Conservation (phyloP, 768 basidiomycete species). For the Rhodotorula paludigena region DNA sequence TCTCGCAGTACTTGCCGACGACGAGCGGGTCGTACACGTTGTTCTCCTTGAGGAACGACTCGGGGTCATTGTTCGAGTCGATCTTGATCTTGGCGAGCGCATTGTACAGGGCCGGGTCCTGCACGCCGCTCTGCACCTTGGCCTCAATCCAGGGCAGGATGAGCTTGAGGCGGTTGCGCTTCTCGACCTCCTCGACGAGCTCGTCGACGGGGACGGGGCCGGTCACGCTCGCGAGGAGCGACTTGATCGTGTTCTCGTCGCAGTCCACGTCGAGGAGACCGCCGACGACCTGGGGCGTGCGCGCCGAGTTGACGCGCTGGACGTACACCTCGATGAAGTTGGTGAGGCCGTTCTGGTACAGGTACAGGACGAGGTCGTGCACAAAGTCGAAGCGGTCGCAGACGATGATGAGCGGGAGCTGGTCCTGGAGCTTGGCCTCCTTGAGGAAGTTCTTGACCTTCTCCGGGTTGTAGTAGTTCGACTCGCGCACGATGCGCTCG, state of each 20-base stretch:
- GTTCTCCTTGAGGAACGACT: conserved; percentile 96
- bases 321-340: conserved; percentile 99
- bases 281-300: conserved; percentile 95
- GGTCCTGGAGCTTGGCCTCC: conserved; percentile 92
- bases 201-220: conserved; percentile 98
- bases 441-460: conserved; percentile 99
- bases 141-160: conserved; percentile 96
- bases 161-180: conserved; percentile 88
- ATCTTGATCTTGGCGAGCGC: conserved; percentile 98
- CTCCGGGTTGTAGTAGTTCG: conserved; percentile 95
- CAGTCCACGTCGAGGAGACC: conserved; percentile 97
- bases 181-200: conserved; percentile 93
- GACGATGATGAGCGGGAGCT: conserved; percentile 97
- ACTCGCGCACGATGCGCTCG: conserved; percentile 96
- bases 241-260: conserved; percentile 91
- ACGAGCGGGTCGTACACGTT: conserved; percentile 97
- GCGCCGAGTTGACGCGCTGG: conserved; percentile 91
- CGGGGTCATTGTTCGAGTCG: conserved; percentile 97
- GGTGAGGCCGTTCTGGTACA: conserved; percentile 93
- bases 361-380: conserved; percentile 94
- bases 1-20: conserved; percentile 98
- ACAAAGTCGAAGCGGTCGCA: conserved; percentile 99
- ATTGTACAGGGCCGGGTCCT: conserved; percentile 90
- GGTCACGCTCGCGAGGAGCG: conserved; percentile 83
- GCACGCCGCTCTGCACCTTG: conserved; percentile 85